Evolutionary conservation across 116 monocot genomes (phyloP).

Genomic region (Papilionanthe hybrid): DNA sequence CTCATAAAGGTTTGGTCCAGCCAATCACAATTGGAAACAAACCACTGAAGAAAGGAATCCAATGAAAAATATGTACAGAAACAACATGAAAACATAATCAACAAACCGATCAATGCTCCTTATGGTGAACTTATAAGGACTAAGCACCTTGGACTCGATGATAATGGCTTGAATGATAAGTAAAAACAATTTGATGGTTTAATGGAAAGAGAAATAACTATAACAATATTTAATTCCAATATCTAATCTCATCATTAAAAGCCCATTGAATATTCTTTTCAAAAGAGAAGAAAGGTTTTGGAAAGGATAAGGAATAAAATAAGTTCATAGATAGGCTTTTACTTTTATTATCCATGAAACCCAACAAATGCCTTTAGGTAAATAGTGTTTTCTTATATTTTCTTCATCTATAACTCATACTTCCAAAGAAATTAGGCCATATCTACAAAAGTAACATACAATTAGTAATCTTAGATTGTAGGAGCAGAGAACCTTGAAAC

Average conservation of each 20-base stretch:
- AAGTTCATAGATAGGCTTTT: neutral
- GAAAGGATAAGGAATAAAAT: neutral
- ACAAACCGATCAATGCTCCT: neutral
- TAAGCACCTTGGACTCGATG: neutral
- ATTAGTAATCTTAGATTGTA: neutral
- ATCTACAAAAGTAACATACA: neutral
- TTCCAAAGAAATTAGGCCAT: neutral
- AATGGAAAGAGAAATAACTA: neutral
- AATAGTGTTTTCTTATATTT: neutral
- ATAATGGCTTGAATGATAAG: neutral
- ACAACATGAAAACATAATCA: no score
- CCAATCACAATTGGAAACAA: no score
- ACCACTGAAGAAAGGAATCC: no score
- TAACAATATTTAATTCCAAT: neutral
- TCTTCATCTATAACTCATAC: neutral
- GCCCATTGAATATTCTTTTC: neutral
- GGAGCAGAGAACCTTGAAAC: no score
- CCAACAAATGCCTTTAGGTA: neutral
- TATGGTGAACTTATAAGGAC: neutral
- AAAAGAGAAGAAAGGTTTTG: neutral
- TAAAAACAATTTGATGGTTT: no score
- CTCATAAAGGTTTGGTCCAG: no score
- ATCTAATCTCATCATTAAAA: neutral
- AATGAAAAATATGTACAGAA: no score
- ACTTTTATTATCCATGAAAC: neutral